Evolutionary conservation across 129 eudicot genomes (phyloP).

Genomic region (Heracleum sosnowskyi): DNA sequence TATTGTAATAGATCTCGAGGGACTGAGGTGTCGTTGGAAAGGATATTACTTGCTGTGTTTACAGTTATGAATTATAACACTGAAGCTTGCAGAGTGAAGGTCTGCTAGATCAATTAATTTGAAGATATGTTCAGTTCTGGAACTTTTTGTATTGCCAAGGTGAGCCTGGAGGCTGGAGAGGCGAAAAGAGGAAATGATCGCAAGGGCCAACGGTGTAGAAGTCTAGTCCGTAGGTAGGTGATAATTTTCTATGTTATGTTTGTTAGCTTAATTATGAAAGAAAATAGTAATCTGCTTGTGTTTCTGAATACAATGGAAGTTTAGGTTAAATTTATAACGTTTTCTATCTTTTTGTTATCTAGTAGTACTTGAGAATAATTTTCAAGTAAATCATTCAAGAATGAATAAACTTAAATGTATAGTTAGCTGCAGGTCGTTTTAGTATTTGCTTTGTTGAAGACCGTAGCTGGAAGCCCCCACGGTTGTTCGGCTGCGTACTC

Average conservation of each 20-base stretch:
- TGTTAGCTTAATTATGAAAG: neutral
- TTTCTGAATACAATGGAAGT: neutral
- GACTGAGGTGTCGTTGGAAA: neutral
- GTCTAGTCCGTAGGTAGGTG: neutral
- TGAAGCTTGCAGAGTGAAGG: neutral
- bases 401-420: neutral
- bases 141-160: neutral
- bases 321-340: neutral
- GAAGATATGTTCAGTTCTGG: neutral
- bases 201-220: neutral
- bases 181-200: neutral
- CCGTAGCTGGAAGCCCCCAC: no score
- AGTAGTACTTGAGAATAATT: neutral
- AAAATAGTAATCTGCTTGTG: neutral
- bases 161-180: neutral
- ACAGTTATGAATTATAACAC: neutral
- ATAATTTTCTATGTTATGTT: neutral
- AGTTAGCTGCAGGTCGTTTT: neutral
- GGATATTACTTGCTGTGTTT: neutral
- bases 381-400: neutral
- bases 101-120: neutral
- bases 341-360: neutral
- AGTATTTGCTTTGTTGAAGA: neutral
- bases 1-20: neutral
- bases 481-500: no score